Evolutionary conservation across 2,329 filamentous ascomycete species (phyloP).

Genomic region (Botryosphaeria dothidea): DNA sequence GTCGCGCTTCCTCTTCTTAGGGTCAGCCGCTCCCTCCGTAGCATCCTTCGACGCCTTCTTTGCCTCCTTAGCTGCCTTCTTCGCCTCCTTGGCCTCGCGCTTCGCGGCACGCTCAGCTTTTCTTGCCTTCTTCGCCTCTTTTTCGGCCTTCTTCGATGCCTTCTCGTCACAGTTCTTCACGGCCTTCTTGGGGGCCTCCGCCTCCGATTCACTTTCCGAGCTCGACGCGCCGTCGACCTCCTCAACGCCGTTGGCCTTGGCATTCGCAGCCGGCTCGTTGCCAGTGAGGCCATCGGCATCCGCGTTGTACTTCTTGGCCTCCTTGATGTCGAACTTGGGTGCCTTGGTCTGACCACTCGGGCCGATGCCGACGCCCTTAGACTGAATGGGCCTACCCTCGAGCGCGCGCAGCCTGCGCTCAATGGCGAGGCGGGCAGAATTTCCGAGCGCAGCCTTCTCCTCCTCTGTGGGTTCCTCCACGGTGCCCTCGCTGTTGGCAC

Average conservation of each 20-base stretch:
- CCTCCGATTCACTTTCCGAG: conserved; percentile 38
- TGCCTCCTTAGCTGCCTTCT: conserved; percentile 53
- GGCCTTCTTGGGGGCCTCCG: conserved; percentile 27
- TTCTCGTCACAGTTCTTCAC: conserved; percentile 24
- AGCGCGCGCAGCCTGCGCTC: conserved; percentile 75
- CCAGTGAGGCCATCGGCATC: conserved; percentile 84
- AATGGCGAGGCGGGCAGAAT: conserved; percentile 69
- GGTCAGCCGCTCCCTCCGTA: conserved; percentile 51
- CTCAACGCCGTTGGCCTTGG: conserved; percentile 45
- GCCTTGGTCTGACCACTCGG: conserved; percentile 66
- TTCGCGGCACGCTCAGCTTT: conserved; percentile 42
- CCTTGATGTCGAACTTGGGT: conserved; percentile 84
- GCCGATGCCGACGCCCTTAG: conserved; percentile 72
- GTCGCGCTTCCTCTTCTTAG: conserved; percentile 53
- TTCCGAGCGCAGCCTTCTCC: conserved; percentile 79
- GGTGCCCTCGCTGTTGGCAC: conserved; percentile 44
- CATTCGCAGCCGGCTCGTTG: conserved; percentile 62
- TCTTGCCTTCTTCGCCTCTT: conserved; percentile 43
- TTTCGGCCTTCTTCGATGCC: conserved; percentile 40
- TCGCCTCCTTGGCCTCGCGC: conserved; percentile 49
- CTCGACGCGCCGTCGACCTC: conserved; percentile 46
- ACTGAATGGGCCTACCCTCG: conserved; percentile 86
- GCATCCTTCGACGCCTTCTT: conserved; percentile 54
- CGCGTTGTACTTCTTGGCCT: conserved; percentile 89
- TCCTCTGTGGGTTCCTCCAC: conserved; percentile 73